phyloP scores from a whole-genome alignment of 176 grass and related monocot species.

The Neostapfia colusana region DNA sequence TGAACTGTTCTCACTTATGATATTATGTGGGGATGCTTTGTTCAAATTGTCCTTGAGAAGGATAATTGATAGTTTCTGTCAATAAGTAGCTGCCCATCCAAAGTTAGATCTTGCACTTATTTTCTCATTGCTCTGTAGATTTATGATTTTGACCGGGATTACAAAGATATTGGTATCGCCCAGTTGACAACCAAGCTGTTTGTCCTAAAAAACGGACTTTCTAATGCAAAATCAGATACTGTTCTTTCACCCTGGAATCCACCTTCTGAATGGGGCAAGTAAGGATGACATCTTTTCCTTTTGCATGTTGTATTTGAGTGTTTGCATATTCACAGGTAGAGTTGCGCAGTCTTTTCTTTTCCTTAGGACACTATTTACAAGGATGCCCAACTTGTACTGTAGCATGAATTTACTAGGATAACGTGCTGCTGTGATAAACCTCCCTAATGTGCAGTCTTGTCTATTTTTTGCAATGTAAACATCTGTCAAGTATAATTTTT shows the following conservation, averaged over 20 bases:
- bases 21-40: conserved; percentile 5
- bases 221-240: conserved; percentile 87
- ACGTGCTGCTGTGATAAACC: conserved; percentile 1
- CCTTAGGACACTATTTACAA: neutral
- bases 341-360: neutral
- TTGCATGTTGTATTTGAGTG: conserved; percentile 28
- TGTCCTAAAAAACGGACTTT: conserved; percentile 83
- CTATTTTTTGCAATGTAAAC: neutral
- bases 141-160: conserved; percentile 98
- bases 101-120: conserved; percentile 35
- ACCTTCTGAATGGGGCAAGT: conserved; percentile 99
- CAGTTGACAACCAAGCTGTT: conserved; percentile 86
- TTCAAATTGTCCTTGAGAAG: conserved; percentile 28
- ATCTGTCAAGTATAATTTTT: conserved; percentile 7
- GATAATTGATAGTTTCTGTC: conserved; percentile 4
- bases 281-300: conserved; percentile 49
- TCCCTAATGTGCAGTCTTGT: conserved; percentile 13
- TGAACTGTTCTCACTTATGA: conserved; percentile 25
- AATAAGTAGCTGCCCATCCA: conserved; percentile 19
- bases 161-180: conserved; percentile 90
- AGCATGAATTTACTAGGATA: neutral
- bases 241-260: conserved; percentile 92
- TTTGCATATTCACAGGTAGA: conserved; percentile 4
- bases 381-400: neutral
- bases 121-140: conserved; percentile 56